Base-by-base conservation (phyloP, 148 eudicot genomes). In the Chenopodium formosanum region DNA sequence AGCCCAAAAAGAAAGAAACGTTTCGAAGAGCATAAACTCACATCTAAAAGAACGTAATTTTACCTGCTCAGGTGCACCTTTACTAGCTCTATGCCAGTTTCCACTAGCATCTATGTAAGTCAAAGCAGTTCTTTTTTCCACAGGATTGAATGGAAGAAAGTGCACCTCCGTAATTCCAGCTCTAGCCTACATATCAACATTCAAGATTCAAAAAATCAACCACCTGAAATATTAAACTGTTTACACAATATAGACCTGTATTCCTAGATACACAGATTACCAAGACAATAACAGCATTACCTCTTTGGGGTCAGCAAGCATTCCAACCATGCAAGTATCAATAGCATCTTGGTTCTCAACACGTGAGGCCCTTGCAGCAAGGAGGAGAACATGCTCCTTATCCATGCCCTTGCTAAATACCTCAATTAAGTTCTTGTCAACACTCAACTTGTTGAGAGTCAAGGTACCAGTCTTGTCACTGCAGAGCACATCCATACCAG, bases 301-400 rank as follows among this genome's bases (percentile, higher is more conserved):
- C 98, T 95, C 99, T 84, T 95, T 95, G 0, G 99, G 98, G 83
- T 95, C 99, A 73, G 97, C 97, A 79, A 95, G 97, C 79, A 90
- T 95, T 63, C 97, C 97, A 81, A 95, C 97, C 86, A 95, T 95
- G 70, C 91, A 90, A 72, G 97, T 93, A 84, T 95, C 99, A 67
- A 95, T 95, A 48, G 99, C 99, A 88, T 95, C 99, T 86, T 95
- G 99, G 83, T 95, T 95, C 81, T 95, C 99, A 47, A 82, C 87
- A 78, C 97, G 90, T 27, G 99, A 95, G 60, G 99, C 99, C 86
- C 99, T 88, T 32, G 99, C 99, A 62, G 99, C 97, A 50, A 89
- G 85, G 67, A 95, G 91, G 53, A 95, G 70, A 71, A 94, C 97
- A 63, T 90, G 86, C 0, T 94, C 99, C 80, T 92, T 89, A 71